Conservation (phyloP, 495 filamentous ascomycete species). For the Stereocaulon alpinum region DNA sequence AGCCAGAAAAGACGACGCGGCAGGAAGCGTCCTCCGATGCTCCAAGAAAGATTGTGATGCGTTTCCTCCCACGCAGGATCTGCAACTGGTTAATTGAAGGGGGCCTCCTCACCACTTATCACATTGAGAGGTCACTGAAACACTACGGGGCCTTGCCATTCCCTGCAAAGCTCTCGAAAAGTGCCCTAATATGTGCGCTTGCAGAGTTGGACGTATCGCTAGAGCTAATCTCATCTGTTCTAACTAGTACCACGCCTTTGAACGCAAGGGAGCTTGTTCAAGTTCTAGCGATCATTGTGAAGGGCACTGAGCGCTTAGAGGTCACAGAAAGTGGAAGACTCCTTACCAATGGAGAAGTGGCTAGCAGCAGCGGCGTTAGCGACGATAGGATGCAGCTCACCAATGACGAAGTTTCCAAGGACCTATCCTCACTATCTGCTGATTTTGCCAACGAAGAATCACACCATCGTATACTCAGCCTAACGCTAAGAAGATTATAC, state of each 20-base stretch:
- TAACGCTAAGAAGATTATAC: conserved; percentile 42
- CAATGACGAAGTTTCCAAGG: not conserved
- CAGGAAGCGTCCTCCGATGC: not conserved
- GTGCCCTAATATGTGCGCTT: conserved; percentile 49
- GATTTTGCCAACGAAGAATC: conserved; percentile 18
- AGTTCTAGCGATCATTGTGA: conserved; percentile 29
- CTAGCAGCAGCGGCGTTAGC: not conserved
- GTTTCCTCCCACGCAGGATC: conserved; percentile 39
- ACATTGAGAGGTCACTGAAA: conserved; percentile 50
- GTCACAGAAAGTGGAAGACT: not conserved
- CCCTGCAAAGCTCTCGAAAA: conserved; percentile 33
- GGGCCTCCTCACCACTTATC: conserved; percentile 51
- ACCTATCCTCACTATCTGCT: conserved; percentile 3
- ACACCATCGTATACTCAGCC: not conserved
- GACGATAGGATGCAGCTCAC: conserved; percentile 4
- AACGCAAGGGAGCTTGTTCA: conserved; percentile 36
- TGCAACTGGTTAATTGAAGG: conserved; percentile 51
- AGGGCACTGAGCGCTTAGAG: not conserved
- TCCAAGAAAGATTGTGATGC: conserved; percentile 21
- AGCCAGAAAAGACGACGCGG: conserved; percentile 15
- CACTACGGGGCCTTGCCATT: conserved; percentile 34
- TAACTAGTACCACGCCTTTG: conserved; percentile 35
- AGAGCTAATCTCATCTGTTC: conserved; percentile 44
- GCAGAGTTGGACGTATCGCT: conserved; percentile 51
- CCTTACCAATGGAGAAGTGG: conserved; percentile 12